Base-by-base conservation (phyloP, 2,329 filamentous ascomycete genomes). In the Neurospora sp. region DNA sequence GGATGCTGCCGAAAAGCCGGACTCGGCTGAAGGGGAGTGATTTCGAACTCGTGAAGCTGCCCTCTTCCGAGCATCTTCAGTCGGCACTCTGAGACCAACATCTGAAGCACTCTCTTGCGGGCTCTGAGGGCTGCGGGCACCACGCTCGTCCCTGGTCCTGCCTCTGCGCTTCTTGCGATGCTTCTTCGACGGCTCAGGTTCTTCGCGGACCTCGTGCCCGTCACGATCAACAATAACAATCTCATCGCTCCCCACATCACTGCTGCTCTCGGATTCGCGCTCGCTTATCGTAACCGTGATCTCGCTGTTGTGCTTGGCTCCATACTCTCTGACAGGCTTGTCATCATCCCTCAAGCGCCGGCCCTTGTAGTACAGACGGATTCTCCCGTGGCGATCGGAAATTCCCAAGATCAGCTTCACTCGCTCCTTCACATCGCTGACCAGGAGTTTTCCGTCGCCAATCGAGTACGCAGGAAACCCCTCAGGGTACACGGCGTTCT, bases 401-500 rank as follows among this genome's bases (percentile, higher is more conserved):
- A 92, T 80, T 68, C 88, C 86, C 80, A 92, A 85, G 77, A 92
- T 84, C 74, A 90, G 83, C 69, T 87, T 88, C 5, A 89, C 87
- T n/a, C 90, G 88, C 69, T 89, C 84, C 70, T 87, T 85, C 39
- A 94, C 84, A 74, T 92, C 89, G 69, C 83, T 81, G 40, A 93
- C 87, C 40, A 83, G 84, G 69, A 94, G 81, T 76, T 91, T 89
- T 66, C 91, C 91, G 77, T 92, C 89, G 70, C 88, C 89, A 76
- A 95, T 93, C 71, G 88, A 87, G 78, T 90, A 92, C 12, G 89
- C 89, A 0, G 92, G 90, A 75, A 94, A 94, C 75, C 90, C 89
- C 66, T 90, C 86, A 0, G 88, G 86, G 76, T 91, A 91, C 66
- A 86, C 87, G 69, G 87, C 82, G 69, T 86, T 86, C 77, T 88